A percentile compares a stretch with the other conserved stretches of the same genome.
These are phyloP conservation scores for Bruguiera gymnorhiza DNA, from an alignment of 345 rosid species.

Conservation along the genomic window DNA sequence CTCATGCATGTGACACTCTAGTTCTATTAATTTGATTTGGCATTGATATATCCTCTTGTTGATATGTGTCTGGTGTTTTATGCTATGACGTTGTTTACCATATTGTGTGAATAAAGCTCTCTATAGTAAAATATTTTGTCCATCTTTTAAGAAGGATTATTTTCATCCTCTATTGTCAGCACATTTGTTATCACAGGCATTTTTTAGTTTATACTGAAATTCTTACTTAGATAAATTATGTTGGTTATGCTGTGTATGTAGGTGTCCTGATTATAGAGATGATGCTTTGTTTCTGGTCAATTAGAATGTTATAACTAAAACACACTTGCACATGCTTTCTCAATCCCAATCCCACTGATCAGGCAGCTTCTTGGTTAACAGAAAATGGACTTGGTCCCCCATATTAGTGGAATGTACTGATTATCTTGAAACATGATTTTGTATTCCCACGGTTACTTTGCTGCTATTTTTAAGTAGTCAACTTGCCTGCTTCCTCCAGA, in stretches of 20 bases:
- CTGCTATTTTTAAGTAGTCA: background rate
- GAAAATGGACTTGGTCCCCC: background rate
- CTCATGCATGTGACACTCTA: background rate
- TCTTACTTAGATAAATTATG: too few species aligned
- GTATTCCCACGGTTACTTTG: background rate
- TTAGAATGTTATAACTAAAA: too few species aligned
- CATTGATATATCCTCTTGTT: background rate
- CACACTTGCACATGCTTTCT: too few species aligned
- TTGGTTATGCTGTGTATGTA: too few species aligned
- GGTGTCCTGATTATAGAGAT: too few species aligned
- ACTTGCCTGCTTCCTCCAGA: constrained; percentile 5
- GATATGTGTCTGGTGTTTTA: background rate
- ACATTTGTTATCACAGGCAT: too few species aligned
- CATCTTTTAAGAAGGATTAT: too few species aligned
- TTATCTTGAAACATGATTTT: background rate
- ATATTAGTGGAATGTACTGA: background rate
- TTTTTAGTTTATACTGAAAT: too few species aligned
- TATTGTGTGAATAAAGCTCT: background rate
- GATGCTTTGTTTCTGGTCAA: too few species aligned
- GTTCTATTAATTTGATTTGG: background rate
- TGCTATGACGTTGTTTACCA: background rate
- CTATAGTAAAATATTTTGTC: too few species aligned
- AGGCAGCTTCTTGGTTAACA: background rate
- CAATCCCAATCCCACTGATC: background rate
- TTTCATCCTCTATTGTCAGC: too few species aligned